phyloP scores from a whole-genome alignment of 2,329 filamentous ascomycete species.

The Colletotrichum agaves region DNA sequence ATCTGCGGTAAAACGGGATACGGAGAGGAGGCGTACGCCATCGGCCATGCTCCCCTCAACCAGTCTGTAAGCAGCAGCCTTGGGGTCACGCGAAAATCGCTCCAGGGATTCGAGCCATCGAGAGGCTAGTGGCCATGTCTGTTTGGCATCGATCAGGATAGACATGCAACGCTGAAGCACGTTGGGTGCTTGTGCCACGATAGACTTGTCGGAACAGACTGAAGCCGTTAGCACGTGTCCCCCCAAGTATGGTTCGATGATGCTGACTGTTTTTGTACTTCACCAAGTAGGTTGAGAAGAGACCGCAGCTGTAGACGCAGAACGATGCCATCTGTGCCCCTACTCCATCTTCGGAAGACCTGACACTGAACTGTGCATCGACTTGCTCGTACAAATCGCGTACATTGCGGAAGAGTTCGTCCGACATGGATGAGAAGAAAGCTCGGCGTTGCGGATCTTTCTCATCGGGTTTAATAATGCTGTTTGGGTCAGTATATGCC shows the following conservation, averaged over 20 bases:
- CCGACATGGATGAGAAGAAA: slow-evolving; percentile 57
- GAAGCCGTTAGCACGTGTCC: slow-evolving; percentile 29
- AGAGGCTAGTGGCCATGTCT: slow-evolving; percentile 63
- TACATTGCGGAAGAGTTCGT: slow-evolving; percentile 61
- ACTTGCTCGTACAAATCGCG: slow-evolving; percentile 60
- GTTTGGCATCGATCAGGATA: slow-evolving; percentile 60
- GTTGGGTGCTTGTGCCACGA: slow-evolving; percentile 53
- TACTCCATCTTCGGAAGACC: slow-evolving; percentile 58
- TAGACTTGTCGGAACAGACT: slow-evolving; percentile 56
- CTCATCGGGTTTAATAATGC: slow-evolving; percentile 55
- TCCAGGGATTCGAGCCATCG: slow-evolving; percentile 63
- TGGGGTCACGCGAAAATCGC: slow-evolving; percentile 57
- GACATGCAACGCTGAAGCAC: slow-evolving; percentile 59
- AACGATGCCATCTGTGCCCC: slow-evolving; percentile 66
- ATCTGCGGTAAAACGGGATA: no score
- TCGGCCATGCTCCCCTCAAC: slow-evolving; percentile 63
- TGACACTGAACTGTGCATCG: slow-evolving; percentile 60
- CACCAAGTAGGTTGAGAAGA: slow-evolving; percentile 62
- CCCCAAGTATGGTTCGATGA: not conserved
- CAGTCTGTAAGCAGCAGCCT: slow-evolving; percentile 48
- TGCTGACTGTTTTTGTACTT: slow-evolving; percentile 61
- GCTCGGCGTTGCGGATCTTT: slow-evolving; percentile 49
- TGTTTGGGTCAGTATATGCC: slow-evolving; percentile 39
- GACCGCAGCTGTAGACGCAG: slow-evolving; percentile 65
- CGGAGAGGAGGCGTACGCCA: slow-evolving; percentile 42